phyloP scores from a whole-genome alignment of 345 rosid species.

The Cardamine occulta region DNA sequence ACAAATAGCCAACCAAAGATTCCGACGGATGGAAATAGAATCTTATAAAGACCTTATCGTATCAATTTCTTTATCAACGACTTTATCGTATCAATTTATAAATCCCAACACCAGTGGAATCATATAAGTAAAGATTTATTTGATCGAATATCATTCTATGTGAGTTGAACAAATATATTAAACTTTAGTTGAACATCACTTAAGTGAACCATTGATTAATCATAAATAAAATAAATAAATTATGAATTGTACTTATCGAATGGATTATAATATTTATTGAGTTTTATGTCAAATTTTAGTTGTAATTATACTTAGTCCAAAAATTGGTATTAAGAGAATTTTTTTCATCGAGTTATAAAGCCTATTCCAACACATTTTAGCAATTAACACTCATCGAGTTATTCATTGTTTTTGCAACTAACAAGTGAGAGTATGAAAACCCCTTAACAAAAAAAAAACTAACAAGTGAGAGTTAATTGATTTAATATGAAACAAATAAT shows the following conservation, averaged over 20 bases:
- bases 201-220: not conserved
- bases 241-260: not conserved
- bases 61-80: conserved; percentile 25
- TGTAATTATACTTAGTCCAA: not conserved
- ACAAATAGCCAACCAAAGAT: conserved; percentile 28
- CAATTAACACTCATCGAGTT: not conserved
- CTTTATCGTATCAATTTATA: conserved; percentile 34
- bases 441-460: too few species aligned
- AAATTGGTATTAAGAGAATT: too few species aligned
- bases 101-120: conserved; percentile 8
- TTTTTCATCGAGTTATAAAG: not conserved
- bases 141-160: not conserved
- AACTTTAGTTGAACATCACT: not conserved
- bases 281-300: not conserved
- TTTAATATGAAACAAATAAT: not conserved
- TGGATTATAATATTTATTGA: not conserved
- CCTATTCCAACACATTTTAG: not conserved
- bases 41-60: conserved; percentile 24
- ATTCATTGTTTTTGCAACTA: not conserved
- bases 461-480: not conserved
- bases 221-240: not conserved
- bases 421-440: too few species aligned
- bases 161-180: not conserved
- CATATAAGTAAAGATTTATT: not conserved
- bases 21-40: conserved; percentile 21